Percentiles rank a stretch among this genome's conserved stretches.
phyloP scores from a whole-genome alignment of 768 basidiomycete genomes.

The Phaffia australis region DNA sequence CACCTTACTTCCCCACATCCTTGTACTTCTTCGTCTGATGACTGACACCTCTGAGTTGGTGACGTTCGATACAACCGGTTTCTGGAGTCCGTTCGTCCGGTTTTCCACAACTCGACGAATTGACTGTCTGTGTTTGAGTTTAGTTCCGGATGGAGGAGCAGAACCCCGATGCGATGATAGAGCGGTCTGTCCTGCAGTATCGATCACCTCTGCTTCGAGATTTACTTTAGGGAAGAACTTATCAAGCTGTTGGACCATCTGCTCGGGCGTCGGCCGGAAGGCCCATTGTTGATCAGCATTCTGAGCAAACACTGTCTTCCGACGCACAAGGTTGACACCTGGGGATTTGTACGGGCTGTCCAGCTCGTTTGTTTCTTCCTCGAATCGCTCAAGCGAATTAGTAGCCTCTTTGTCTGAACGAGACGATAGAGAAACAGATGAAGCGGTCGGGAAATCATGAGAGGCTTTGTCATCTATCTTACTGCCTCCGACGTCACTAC shows the following conservation, averaged over 20 bases:
- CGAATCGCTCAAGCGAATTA: neutral
- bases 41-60: neutral
- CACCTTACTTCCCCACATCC: constrained; percentile 84
- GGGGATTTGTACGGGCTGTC: neutral
- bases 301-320: constrained; percentile 51
- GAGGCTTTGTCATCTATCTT: neutral
- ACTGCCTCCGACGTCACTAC: too few relatives aligned
- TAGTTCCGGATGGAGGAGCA: constrained; percentile 36
- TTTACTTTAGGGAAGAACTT: constrained; percentile 94
- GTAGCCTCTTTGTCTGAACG: constrained; percentile 5
- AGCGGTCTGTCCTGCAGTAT: constrained; percentile 42
- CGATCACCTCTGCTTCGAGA: constrained; percentile 89
- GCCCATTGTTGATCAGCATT: constrained; percentile 68
- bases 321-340: constrained; percentile 21
- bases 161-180: constrained; percentile 48
- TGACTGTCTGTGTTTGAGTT: constrained; percentile 48
- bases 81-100: constrained; percentile 55
- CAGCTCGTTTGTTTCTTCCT: constrained; percentile 15
- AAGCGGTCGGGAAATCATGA: neutral
- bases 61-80: constrained; percentile 44
- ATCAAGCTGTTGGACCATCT: constrained; percentile 82
- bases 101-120: constrained; percentile 87
- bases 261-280: constrained; percentile 79
- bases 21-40: constrained; percentile 74
- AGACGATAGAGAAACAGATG: neutral